Base-by-base conservation (phyloP, 1,284 basidiomycete species). In the Garcileccinum viscosum region DNA sequence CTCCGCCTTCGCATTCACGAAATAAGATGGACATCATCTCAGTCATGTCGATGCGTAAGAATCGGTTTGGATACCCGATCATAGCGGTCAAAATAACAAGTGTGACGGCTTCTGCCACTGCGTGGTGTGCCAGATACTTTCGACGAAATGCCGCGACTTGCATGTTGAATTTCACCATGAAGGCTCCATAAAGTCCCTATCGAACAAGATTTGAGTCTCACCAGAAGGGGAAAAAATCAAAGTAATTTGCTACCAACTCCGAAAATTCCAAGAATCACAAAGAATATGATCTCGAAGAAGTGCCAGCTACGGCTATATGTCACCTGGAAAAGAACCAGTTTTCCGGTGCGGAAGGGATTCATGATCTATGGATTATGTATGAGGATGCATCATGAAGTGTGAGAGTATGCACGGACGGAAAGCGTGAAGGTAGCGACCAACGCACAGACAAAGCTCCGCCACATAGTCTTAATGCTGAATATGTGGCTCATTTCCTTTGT, bases 231-330 rank as follows among this genome's bases (percentile, higher is more conserved):
- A 22, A 32, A 35, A 47, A 62, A 53, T 27, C 9, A 42, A 38
- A 32, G 42, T 62, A 58, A 70, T 62, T 42, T 63, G 61, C 56
- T 37, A 82, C 90, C 71, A 76, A 96, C 96, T 44, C 98, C 98
- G 80, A 99, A 99, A 71, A 99, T 88, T 5, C 98, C 98, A 59
- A 99, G 89, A 70, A 99, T 88, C 65, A 99, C 87, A 82, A 96
- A 98, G 80, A 97, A 94, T n/a, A 97, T 91, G 66, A 99, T 95
- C 80, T 99, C 98, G 78, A 99, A 99, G 83, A 98, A 99, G 80
- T 99, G 97, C 98, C 98, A 99, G 77, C 97, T 95, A 37, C 97
- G 88, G 79, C 95, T 95, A 81, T 99, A 99, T 8, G 96, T 97
- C 71, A 99, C 96, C 80, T 98, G 96, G 85, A 99, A 99, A 71